Evolutionary conservation across 768 basidiomycete species (phyloP), one percentile per base, ranked within the genome.

Genomic region (Piloderma croceum): DNA sequence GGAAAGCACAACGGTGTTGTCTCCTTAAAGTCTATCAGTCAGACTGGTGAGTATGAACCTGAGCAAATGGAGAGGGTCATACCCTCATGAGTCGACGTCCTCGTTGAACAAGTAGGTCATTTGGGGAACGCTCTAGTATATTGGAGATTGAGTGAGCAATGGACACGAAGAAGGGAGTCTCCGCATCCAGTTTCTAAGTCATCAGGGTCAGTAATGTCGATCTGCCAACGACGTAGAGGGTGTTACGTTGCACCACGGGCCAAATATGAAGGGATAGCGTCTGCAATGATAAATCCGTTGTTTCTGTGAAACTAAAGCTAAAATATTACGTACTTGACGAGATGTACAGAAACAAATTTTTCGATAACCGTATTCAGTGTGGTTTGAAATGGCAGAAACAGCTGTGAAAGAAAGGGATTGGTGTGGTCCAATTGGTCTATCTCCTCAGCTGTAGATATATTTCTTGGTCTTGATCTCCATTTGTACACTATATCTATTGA

Each of bases 211-310:
- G n/a, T n/a, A n/a, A n/a, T n/a, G n/a, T n/a, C n/a, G n/a, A n/a
- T n/a, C n/a, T n/a, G n/a, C n/a, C n/a, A 13, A 10, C 34, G 18
- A 19, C 9, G 18, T 15, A 19, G 31, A 34, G 13, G 31, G 56
- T 59, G 40, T n/a, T 64, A 81, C 85, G 66, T 71, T 70, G 53
- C 70, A 67, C 77, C 79, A 79, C 20, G 68, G 59, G 3, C 87
- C 87, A 56, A 89, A 90, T 41, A 88, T 74, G 27, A 86, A 65
- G 17, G 87, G 87, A 61, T 88, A 87, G 3, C 79, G 77, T 51
- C 87, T 89, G 49, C 23, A 31, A 47, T 34, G 29, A 17, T 5
- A 24, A 27, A 39, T 18, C 15, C 15, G 15, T 9, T 29, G 9
- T 15, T 29, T 9, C 27, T 9, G 27, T 15, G 15, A 29, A 29